phyloP scores from a whole-genome alignment of 106 monocot genomes.

The Dendrobium huoshanense region DNA sequence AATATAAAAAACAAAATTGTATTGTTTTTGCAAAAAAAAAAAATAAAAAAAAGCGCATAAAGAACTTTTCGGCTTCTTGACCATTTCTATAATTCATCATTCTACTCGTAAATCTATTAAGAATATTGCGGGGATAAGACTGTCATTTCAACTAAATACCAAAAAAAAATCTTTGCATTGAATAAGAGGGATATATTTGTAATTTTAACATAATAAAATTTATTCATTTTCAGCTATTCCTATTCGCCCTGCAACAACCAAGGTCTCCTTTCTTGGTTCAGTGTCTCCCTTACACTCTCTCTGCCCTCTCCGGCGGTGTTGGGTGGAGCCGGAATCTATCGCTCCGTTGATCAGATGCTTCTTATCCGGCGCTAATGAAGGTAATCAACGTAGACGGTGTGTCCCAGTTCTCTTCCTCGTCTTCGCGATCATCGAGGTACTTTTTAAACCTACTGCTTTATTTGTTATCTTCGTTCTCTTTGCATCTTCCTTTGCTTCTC shows the following conservation, averaged over 20 bases:
- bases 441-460: neutral
- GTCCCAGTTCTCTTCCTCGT: neutral
- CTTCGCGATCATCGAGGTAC: constrained; percentile 1
- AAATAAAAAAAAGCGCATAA: too few species aligned
- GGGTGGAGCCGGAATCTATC: neutral
- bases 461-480: neutral
- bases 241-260: neutral
- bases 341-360: neutral
- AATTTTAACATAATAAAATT: neutral
- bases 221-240: neutral
- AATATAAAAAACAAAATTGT: too few species aligned
- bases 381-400: neutral
- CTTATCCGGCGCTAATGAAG: constrained; percentile 5
- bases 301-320: neutral
- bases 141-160: neutral
- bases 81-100: too few species aligned
- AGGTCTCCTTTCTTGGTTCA: neutral
- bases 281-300: neutral
- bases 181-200: neutral
- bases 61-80: too few species aligned
- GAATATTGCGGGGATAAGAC: neutral
- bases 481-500: neutral
- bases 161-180: neutral
- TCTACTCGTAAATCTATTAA: neutral
- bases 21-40: too few species aligned